Evolutionary conservation across 306 rosid species (phyloP).

Genomic region (Ochetophila trinervis): DNA sequence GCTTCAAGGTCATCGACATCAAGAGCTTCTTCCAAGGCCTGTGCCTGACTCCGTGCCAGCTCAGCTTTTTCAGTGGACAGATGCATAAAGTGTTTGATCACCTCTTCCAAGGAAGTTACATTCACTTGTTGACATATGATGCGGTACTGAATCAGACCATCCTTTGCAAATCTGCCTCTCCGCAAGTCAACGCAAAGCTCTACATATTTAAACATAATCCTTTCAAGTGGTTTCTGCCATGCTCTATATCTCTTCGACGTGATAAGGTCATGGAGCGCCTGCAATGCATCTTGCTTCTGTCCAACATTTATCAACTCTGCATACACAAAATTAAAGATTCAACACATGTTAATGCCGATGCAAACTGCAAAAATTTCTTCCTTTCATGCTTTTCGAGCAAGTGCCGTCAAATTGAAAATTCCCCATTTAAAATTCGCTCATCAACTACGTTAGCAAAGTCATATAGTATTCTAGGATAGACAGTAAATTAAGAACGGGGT

Average conservation of each 20-base stretch:
- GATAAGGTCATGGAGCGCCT: constrained; percentile 87
- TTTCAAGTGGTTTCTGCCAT: constrained; percentile 94
- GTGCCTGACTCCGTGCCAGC: constrained; percentile 93
- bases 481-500: no score
- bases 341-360: background rate
- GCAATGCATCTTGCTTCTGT: constrained; percentile 94
- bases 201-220: constrained; percentile 90
- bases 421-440: background rate
- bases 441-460: background rate
- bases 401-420: background rate
- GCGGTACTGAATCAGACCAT: constrained; percentile 92
- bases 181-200: constrained; percentile 91
- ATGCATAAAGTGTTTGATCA: constrained; percentile 95
- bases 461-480: background rate
- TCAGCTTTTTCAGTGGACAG: constrained; percentile 97
- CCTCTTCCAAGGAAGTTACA: constrained; percentile 93
- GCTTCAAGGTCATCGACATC: constrained; percentile 98
- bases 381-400: background rate
- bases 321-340: background rate
- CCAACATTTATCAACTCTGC: constrained; percentile 92
- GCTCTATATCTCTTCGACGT: constrained; percentile 88
- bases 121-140: constrained; percentile 98
- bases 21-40: constrained; percentile 90
- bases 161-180: constrained; percentile 90
- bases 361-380: background rate